phyloP scores from a whole-genome alignment of 2,329 filamentous ascomycete species.

The Zasmidium cellare region DNA sequence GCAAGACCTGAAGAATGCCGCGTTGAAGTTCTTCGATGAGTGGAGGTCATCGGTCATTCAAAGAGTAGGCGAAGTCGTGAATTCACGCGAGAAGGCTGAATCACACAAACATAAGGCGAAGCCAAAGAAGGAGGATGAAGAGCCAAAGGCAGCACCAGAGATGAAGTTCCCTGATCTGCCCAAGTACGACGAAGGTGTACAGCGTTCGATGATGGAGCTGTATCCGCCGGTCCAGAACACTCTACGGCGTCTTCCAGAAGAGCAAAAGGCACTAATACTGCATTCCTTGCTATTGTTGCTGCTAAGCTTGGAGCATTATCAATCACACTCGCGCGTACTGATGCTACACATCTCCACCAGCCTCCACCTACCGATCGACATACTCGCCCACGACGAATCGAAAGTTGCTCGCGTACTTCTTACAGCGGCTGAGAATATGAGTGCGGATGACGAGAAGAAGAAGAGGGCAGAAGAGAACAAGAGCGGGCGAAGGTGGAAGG shows the following conservation, averaged over 20 bases:
- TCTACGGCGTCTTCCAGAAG: constrained; percentile 36
- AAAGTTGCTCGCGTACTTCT: constrained; percentile 74
- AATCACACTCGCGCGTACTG: constrained; percentile 38
- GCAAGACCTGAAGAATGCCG: constrained; percentile 67
- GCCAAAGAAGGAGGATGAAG: constrained; percentile 10
- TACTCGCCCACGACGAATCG: constrained; percentile 51
- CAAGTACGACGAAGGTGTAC: constrained; percentile 32
- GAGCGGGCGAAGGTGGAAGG: constrained; percentile 70
- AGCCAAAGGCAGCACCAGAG: constrained; percentile 14
- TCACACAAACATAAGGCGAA: constrained; percentile 31
- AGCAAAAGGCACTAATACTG: constrained; percentile 37
- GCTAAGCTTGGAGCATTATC: constrained; percentile 41
- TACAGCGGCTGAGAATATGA: constrained; percentile 73
- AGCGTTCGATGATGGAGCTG: constrained; percentile 30
- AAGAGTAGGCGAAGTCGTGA: constrained; percentile 67
- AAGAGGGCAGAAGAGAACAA: constrained; percentile 69
- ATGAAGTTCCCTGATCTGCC: constrained; percentile 25
- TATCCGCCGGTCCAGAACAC: constrained; percentile 41
- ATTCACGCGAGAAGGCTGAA: constrained; percentile 35
- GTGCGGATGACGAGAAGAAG: constrained; percentile 73
- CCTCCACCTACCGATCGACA: constrained; percentile 32
- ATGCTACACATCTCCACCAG: constrained; percentile 37
- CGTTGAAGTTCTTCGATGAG: constrained; percentile 71
- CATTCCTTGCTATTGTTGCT: constrained; percentile 40
- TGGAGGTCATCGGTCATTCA: constrained; percentile 74